Conservation (phyloP, 2,329 filamentous ascomycete genomes). For the Didymella glomerata region DNA sequence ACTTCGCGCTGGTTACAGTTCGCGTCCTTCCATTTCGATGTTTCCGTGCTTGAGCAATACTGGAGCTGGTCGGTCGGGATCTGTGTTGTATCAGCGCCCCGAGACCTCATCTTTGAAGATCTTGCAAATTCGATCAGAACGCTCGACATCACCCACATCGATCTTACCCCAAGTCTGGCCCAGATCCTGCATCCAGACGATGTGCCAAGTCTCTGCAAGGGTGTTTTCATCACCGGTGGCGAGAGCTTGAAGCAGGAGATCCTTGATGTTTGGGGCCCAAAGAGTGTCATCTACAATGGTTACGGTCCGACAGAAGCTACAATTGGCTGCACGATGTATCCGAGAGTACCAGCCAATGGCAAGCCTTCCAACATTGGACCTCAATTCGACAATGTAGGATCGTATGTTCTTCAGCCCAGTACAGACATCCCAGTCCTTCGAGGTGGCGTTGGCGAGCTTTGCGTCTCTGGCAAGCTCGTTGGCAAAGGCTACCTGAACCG, state of each 20-base stretch:
- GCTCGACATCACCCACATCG: constrained; percentile 85
- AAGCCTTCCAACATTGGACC: constrained; percentile 87
- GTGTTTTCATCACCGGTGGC: constrained; percentile 92
- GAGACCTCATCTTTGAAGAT: constrained; percentile 87
- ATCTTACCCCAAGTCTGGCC: constrained; percentile 88
- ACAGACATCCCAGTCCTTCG: constrained; percentile 76
- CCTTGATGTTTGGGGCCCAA: constrained; percentile 81
- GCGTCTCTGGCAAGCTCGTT: constrained; percentile 84
- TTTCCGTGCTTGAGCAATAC: constrained; percentile 91
- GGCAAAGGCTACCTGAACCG: constrained; percentile 89
- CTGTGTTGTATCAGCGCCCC: constrained; percentile 79
- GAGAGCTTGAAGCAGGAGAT: constrained; percentile 91
- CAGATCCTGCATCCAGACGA: constrained; percentile 79
- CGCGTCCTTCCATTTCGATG: constrained; percentile 93
- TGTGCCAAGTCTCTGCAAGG: constrained; percentile 78
- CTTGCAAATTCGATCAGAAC: constrained; percentile 74
- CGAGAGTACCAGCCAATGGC: constrained; percentile 78
- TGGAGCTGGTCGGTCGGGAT: constrained; percentile 96
- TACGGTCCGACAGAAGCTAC: constrained; percentile 92
- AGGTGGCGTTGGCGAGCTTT: constrained; percentile 86
- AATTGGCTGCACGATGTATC: constrained; percentile 90
- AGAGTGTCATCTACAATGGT: constrained; percentile 86
- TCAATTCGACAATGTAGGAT: constrained; percentile 87
- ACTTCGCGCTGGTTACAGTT: constrained; percentile 89
- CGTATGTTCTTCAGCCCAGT: constrained; percentile 76